A percentile compares a stretch with the other conserved stretches of the same genome.
phyloP scores from a whole-genome alignment of 2,329 filamentous ascomycete genomes.

The Diplocarpon mali region DNA sequence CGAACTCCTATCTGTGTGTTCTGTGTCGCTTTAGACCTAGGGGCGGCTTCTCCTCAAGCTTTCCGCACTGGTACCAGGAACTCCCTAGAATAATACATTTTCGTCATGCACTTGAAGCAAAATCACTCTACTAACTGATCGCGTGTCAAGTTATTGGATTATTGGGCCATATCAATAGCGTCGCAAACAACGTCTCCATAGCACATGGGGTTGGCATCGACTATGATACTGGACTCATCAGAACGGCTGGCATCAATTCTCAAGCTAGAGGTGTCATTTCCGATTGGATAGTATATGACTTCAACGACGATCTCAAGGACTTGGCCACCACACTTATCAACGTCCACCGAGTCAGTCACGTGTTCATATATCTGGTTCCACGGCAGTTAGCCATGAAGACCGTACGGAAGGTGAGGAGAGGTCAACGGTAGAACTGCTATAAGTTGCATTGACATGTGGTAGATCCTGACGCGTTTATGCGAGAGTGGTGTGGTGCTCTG shows the following conservation, averaged over 20 bases:
- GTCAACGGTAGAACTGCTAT: not conserved
- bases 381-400: slow-evolving; percentile 15
- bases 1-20: not conserved
- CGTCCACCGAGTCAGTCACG: slow-evolving; percentile 13
- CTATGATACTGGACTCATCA: slow-evolving; percentile 16
- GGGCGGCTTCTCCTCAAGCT: not conserved
- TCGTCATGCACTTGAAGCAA: not conserved
- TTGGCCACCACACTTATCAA: slow-evolving; percentile 10
- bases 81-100: not conserved
- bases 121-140: not conserved
- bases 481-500: slow-evolving; percentile 14
- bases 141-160: slow-evolving; percentile 12
- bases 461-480: slow-evolving; percentile 11
- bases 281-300: slow-evolving; percentile 17
- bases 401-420: slow-evolving; percentile 3
- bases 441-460: not conserved
- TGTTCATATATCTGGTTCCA: slow-evolving; percentile 18
- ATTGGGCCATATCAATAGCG: slow-evolving; percentile 11
- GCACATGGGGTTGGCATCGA: slow-evolving; percentile 16
- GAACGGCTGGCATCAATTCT: slow-evolving; percentile 11
- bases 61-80: not conserved
- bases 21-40: not conserved
- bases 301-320: slow-evolving; percentile 18
- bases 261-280: slow-evolving; percentile 1
- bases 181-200: slow-evolving; percentile 1